Evolutionary conservation across 2,329 filamentous ascomycete genomes (phyloP), one percentile per base, ranked within the genome.

Genomic region (Meredithiella fracta): DNA sequence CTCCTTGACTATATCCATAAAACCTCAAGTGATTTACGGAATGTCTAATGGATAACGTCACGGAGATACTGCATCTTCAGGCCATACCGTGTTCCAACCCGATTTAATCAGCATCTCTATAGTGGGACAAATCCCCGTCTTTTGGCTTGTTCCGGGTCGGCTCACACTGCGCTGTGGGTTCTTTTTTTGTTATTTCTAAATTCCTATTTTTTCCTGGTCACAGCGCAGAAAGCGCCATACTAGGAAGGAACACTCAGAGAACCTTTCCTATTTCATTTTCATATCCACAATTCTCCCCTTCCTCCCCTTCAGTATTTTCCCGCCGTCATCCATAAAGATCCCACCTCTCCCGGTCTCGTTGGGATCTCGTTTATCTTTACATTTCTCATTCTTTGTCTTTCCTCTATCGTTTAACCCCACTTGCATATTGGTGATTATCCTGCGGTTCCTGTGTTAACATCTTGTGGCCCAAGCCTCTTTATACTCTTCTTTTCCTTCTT

Each of bases 321-420:
- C 23, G 50, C 20, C 22, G 31, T 52, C 29, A 38, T 47, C 26
- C 49, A 54, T 57, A 57, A 54, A 57, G 44, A 52, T 40, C 51
- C 51, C 42, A 26, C 38, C 20, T 53, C 44, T 57, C 51, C 55
- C 55, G 49, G 47, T 22, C 44, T 52, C 29, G 26, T 52, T 44
- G 34, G 42, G 29, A 53, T 40, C 50, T 52, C 29, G 50, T 52
- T 57, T 51, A 23, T 51, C 40, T 25, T 51, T 22, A 14, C 26
- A 22, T 40, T 53, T 37, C 42, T 22, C 26, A 49, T 20, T 29
- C 15, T 42, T 53, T 29, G n/a, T 44, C 51, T 26, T 7, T 34
- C 11, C 44, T 49, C 25, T 42, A 26, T 25, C 22, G 22, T 49
- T 49, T 11, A 49, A 26, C 1, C 44, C 44, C 40, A 20, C 40